phyloP scores from a whole-genome alignment of 257 asterid genomes.

The Solanum gandarillasii region DNA sequence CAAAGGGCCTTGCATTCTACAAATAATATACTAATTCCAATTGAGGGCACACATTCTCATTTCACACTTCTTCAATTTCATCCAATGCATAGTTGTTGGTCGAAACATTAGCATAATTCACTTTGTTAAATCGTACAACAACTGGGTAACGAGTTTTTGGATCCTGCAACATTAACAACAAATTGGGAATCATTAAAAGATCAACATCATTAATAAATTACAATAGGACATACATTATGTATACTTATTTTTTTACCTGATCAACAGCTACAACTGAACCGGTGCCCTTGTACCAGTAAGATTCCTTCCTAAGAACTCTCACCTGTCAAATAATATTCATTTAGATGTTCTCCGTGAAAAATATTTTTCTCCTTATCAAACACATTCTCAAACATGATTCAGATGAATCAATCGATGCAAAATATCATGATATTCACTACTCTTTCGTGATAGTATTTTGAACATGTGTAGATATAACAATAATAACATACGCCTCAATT shows the following conservation, averaged over 20 bases:
- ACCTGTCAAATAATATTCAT: conserved; percentile 34
- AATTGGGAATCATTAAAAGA: too few relatives aligned
- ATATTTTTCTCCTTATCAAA: not conserved
- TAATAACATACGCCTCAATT: too few relatives aligned
- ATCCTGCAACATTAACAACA: conserved; percentile 37
- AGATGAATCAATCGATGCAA: not conserved
- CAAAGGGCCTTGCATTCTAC: conserved; percentile 4
- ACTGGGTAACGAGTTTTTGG: conserved; percentile 89
- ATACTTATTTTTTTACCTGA: conserved; percentile 34
- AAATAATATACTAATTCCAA: not conserved
- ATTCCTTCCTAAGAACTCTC: conserved; percentile 79
- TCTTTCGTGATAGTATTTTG: not conserved
- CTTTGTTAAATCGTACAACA: conserved; percentile 87
- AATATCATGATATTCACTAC: not conserved
- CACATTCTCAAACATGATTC: not conserved
- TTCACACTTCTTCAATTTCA: conserved; percentile 55
- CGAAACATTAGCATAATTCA: conserved; percentile 83
- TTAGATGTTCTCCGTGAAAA: not conserved
- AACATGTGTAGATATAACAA: not conserved
- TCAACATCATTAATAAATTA: not conserved
- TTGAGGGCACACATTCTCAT: conserved; percentile 2
- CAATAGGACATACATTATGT: not conserved
- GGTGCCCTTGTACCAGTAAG: conserved; percentile 85
- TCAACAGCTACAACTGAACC: conserved; percentile 96
- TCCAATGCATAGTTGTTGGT: conserved; percentile 95